Evolutionary conservation across 1,139 yeast genomes (phyloP), one percentile per base, ranked within the genome.

Genomic region (Hansenula anomala): DNA sequence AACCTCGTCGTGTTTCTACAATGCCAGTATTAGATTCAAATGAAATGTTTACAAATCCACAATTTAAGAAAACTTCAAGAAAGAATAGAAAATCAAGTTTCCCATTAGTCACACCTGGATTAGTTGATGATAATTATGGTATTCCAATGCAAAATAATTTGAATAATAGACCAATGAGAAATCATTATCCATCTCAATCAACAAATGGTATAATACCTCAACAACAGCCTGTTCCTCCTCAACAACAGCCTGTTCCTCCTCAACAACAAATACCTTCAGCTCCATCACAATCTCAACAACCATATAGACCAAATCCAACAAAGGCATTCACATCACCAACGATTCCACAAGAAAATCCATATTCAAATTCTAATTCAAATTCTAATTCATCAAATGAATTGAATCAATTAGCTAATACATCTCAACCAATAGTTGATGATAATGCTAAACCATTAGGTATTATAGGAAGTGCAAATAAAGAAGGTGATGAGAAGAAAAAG

Each of bases 11-110:
- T 36, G 36, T 45, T 15, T 45, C 54, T 7, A 48, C 55, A 7
- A 49, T 51, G 54, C 51, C 54, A 23, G 14, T 35, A 11, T 25
- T 50, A 34, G 45, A 42, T 6, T 23, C 41, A 5, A 47, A 43
- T n/a, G 45, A 42, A 32, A 32, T 50, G 34, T 47, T 37, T 20
- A 15, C 33, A 11, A 36, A 36, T 18, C 33, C 44, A n/a, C 44
- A 39, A 33, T 49, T 53, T 41, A 53, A 41, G 37, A 49, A 45
- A 27, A 45, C 58, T 8, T 47, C 52, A 23, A 47, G 56, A 41
- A 56, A 52, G 51, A 56, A 52, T 46, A 54, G 56, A 47, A 59
- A 52, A 36, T 52, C 59, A 23, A 23, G 28, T 16, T 32, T 32
- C 34, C 34, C 34, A 32, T 24, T 32, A 9, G 34, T 32, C 17